phyloP scores from a whole-genome alignment of 164 flowering plant genomes.

The Buxus sempervirens region DNA sequence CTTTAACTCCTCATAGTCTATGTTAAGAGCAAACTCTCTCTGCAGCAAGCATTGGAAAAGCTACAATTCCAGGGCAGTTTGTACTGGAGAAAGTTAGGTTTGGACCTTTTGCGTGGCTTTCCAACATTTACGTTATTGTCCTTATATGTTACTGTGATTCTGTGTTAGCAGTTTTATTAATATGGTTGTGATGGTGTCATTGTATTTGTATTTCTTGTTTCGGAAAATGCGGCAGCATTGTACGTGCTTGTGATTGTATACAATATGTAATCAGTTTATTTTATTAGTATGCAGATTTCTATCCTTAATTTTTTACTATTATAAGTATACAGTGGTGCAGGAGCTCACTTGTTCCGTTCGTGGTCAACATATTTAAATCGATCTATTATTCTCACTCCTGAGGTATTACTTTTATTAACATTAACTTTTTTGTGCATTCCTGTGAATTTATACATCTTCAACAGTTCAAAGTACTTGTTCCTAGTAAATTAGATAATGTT shows the following conservation, averaged over 20 bases:
- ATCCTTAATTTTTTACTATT: not conserved
- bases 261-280: too few relatives aligned
- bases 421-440: not conserved
- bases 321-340: slow-evolving; percentile 72
- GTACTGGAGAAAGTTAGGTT: too few relatives aligned
- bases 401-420: slow-evolving; percentile 43
- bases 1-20: too few relatives aligned
- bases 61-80: too few relatives aligned
- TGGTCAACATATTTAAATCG: slow-evolving; percentile 88
- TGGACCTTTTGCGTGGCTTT: too few relatives aligned
- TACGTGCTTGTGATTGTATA: too few relatives aligned
- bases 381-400: slow-evolving; percentile 90
- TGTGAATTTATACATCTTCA: not conserved
- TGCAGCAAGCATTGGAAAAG: too few relatives aligned
- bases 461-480: too few relatives aligned
- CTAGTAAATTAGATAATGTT: too few relatives aligned
- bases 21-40: too few relatives aligned
- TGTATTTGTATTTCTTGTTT: not conserved
- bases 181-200: not conserved
- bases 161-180: not conserved
- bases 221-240: not conserved
- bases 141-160: not conserved
- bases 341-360: slow-evolving; percentile 91
- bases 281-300: not conserved
- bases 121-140: too few relatives aligned